Evolutionary conservation across 192 early-diverging fungal genomes (phyloP), one percentile per base, ranked within the genome.

Genomic region (Podila epigama): DNA sequence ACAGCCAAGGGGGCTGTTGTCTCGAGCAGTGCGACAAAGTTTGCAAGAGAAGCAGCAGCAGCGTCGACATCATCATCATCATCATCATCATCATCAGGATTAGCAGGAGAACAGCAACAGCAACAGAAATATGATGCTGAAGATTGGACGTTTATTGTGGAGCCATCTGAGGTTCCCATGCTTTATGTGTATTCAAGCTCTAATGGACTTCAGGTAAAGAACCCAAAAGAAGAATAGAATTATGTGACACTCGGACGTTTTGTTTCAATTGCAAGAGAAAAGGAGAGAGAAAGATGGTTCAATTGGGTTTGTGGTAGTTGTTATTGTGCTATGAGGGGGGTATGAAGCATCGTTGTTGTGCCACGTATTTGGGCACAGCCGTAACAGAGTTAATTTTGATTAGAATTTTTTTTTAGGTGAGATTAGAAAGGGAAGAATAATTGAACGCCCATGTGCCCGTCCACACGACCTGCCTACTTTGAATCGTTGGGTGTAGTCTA

Each of bases 111-210:
- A 27, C n/a, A 27, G 29, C 39, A 53, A 53, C 25, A 12, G 63
- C 62, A 11, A 66, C 69, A 15, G 52, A 29, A 69, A 20, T 57
- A 69, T 36, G 36, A 11, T 7, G 57, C 73, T 54, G 70, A 81
- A 35, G 75, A 85, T 51, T 84, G 87, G 60, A 75, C 87, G 10
- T 91, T 90, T 72, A 90, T 95, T 64, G 85, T 90, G 29, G 93
- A 95, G 61, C 93, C 93, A 16, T 79, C 79, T 13, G 88, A 92
- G 60, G 81, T 86, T 40, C 91, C 91, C 4, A 85, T 78, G 27
- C 69, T 95, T 1, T 95, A 91, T 79, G 75, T 85, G 28, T 86
- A 85, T 60, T 70, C 82, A 3, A 72, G 84, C 31, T 84, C 83
- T 0, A 68, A 77, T 27, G 77, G 75, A n/a, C 70, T 92, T 10